A percentile compares a stretch with the other conserved stretches of the same genome.
Conservation (phyloP, 1,284 basidiomycete genomes). For the Lentinula novae-zelandiae region DNA sequence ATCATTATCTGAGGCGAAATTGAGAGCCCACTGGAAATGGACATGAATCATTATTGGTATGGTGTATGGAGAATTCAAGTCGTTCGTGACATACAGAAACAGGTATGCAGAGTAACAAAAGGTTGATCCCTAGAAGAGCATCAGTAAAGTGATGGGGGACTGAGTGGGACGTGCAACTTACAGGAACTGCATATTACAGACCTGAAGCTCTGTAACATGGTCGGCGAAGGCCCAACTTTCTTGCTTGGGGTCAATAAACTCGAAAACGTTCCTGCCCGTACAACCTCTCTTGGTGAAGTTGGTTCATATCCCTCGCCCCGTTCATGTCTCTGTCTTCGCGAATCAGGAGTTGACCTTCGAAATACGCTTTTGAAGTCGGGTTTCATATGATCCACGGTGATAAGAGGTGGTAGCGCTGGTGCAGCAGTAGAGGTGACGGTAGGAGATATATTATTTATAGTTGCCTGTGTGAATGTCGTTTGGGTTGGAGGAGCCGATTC, state of each 20-base stretch:
- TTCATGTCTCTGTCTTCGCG: not conserved
- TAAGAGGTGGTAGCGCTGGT: not conserved
- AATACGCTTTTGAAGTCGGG: not conserved
- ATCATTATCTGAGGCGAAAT: constrained; percentile 55
- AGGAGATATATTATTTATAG: not conserved
- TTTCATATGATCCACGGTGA: not conserved
- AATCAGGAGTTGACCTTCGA: not conserved
- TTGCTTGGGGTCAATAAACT: constrained; percentile 28
- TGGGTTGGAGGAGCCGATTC: not conserved
- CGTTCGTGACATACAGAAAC: constrained; percentile 44
- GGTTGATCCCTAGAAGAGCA: constrained; percentile 51
- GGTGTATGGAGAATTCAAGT: not conserved
- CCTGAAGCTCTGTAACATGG: constrained; percentile 37
- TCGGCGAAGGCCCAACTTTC: constrained; percentile 39
- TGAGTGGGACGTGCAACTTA: constrained; percentile 25
- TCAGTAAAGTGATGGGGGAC: not conserved
- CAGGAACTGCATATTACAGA: constrained; percentile 53
- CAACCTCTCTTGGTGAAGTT: not conserved
- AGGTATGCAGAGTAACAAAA: constrained; percentile 50
- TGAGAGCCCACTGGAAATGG: constrained; percentile 60
- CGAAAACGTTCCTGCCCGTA: not conserved
- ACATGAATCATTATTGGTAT: constrained; percentile 6
- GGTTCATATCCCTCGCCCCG: not conserved
- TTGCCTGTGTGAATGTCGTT: not conserved
- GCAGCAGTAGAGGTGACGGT: not conserved